Base-by-base conservation (phyloP, 164 flowering plant species). In the Vitis amurensis region DNA sequence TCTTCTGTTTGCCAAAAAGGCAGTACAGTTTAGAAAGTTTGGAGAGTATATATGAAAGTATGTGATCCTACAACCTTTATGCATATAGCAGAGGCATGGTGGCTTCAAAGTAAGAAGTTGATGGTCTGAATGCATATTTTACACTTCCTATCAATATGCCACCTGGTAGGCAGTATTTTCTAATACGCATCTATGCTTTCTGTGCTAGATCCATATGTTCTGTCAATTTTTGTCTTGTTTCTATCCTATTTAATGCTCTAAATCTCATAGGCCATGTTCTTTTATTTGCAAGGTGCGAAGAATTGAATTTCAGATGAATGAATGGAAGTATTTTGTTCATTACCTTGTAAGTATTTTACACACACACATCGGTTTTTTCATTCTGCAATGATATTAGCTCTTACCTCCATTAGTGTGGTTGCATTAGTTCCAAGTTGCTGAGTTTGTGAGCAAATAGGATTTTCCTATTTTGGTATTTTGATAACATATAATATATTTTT, bases 271-370 rank as follows among this genome's bases (percentile, higher is more conserved):
- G 11, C 4, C 48, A 14, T 51, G 13, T 37, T 12, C 16, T 59
- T 53, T 16, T 64, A 29, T 50, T 9, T 70, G 29, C 59, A 50
- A 86, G 90, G 88, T 86, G 58, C 67, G 37, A 17, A 69, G 70
- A 72, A 59, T 64, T 63, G 80, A 77, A 6, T 64, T 58, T 37
- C 70, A 15, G 61, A 13, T 6, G 61, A 77, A 71, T 2, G 77
- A 64, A 58, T 83, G 80, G 80, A 81, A 57, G 37, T 84, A 58
- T 69, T 63, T 15, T 55, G 81, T 86, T 63, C 90, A 86, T 68
- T 86, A 86, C 68, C 68, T 55, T 53, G 90, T 86, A 71, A 81
- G 90, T 75, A 47, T 60, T 69, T 37, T 37, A 6, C 44, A 37
- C 44, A 31, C 44, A 37, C 7, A 37, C 7, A 3, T 37, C 44